Evolutionary conservation across 225 moss, liverwort and hornwort genomes (phyloP).

Genomic region (Climacium dendroides): DNA sequence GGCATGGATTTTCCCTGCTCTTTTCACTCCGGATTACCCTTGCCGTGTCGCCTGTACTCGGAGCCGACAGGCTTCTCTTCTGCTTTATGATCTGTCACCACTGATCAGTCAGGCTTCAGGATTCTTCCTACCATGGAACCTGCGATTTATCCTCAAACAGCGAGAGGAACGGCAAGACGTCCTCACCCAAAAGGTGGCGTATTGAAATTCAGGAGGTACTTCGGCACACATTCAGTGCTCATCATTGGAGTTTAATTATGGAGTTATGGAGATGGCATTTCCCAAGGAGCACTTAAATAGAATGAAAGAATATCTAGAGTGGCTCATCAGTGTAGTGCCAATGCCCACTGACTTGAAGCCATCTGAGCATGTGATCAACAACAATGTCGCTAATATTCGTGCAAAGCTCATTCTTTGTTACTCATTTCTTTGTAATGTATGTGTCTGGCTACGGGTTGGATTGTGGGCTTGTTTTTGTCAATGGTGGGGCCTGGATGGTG

Average conservation of each 20-base stretch:
- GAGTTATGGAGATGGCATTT: neutral
- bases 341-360: neutral
- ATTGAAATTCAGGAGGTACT: neutral
- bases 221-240: conserved; percentile 26
- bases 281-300: neutral
- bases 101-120: neutral
- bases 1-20: neutral
- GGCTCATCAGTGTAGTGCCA: conserved; percentile 9
- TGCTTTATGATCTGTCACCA: neutral
- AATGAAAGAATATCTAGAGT: conserved; percentile 3
- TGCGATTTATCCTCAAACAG: neutral
- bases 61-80: neutral
- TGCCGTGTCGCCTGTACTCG: neutral
- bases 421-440: neutral
- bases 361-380: neutral
- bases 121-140: neutral
- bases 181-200: neutral
- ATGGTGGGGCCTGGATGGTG: neutral
- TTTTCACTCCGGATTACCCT: neutral
- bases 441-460: neutral
- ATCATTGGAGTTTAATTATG: neutral
- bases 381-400: neutral
- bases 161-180: neutral
- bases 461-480: neutral
- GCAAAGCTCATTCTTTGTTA: neutral